These are phyloP conservation scores for Alternaria dauci DNA, from an alignment of 2,329 filamentous ascomycete species.

Conservation along the genomic window DNA sequence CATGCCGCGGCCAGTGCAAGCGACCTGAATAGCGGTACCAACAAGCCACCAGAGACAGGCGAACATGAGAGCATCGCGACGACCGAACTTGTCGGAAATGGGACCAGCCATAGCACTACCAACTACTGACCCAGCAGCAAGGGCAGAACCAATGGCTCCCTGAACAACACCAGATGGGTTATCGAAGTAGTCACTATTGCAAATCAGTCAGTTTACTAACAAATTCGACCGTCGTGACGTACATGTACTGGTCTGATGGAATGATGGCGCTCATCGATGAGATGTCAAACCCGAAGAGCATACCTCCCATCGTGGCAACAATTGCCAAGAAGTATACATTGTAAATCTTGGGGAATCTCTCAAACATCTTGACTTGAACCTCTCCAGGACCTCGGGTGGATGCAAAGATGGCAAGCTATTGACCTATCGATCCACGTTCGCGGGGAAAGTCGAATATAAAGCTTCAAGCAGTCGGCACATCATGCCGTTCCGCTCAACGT, in stretches of 20 bases:
- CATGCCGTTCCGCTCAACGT: conserved; percentile 2
- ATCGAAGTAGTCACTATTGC: conserved; percentile 56
- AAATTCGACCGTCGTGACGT: conserved; percentile 6
- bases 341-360: conserved; percentile 59
- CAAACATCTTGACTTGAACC: conserved; percentile 39
- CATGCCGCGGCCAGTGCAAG: conserved; percentile 72
- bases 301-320: conserved; percentile 70
- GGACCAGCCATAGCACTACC: conserved; percentile 68
- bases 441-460: conserved; percentile 20
- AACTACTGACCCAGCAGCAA: conserved; percentile 75
- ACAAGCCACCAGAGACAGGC: conserved; percentile 64
- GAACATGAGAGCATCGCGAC: conserved; percentile 62
- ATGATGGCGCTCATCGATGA: conserved; percentile 70
- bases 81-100: conserved; percentile 65
- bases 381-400: conserved; percentile 14
- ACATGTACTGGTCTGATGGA: conserved; percentile 25
- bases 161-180: conserved; percentile 59
- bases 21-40: conserved; percentile 69
- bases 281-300: conserved; percentile 81
- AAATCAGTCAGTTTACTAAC: background rate
- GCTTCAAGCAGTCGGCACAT: background rate
- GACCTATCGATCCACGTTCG: conserved; percentile 10
- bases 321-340: conserved; percentile 67
- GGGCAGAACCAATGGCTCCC: conserved; percentile 62
- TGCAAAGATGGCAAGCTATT: conserved; percentile 8